Conservation (phyloP, 169 alveolate genomes). For the Eimeria maxima region DNA sequence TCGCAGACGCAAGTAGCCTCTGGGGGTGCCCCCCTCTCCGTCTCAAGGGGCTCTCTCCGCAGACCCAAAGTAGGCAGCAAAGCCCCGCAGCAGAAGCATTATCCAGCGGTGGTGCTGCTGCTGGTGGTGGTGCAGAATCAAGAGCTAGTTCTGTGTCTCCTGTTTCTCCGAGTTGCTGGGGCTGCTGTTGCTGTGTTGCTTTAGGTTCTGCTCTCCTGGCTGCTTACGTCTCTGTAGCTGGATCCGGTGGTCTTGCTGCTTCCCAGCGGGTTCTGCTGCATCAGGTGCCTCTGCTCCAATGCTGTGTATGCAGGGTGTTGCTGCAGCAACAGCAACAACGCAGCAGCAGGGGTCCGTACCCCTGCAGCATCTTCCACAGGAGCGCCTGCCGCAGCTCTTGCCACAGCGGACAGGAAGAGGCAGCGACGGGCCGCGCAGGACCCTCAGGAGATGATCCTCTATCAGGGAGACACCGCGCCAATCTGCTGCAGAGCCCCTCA, state of each 20-base stretch:
- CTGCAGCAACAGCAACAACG: not conserved
- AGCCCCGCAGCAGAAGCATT: not conserved
- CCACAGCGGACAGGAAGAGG: not conserved
- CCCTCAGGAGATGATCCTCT: not conserved
- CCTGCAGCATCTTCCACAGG: not conserved
- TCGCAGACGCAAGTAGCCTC: not conserved
- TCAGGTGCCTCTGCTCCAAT: not conserved
- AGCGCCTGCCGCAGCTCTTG: not conserved
- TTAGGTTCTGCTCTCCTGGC: not conserved
- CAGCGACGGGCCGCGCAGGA: not conserved
- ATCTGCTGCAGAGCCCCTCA: constrained; percentile 26
- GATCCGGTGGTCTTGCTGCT: not conserved
- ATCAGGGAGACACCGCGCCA: not conserved
- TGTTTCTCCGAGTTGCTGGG: not conserved
- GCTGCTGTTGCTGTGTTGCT: not conserved
- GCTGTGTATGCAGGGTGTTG: not conserved
- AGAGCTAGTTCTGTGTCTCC: not conserved
- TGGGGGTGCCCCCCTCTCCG: not conserved
- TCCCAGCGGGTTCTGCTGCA: constrained; percentile 3
- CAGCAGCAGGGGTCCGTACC: not conserved
- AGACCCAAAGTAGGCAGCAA: not conserved
- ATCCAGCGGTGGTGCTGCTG: not conserved
- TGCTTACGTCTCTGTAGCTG: not conserved
- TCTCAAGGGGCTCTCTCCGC: not conserved
- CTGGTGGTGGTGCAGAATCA: not conserved